Conservation (phyloP, 2,329 filamentous ascomycete species). For the Trichoderma sp. region DNA sequence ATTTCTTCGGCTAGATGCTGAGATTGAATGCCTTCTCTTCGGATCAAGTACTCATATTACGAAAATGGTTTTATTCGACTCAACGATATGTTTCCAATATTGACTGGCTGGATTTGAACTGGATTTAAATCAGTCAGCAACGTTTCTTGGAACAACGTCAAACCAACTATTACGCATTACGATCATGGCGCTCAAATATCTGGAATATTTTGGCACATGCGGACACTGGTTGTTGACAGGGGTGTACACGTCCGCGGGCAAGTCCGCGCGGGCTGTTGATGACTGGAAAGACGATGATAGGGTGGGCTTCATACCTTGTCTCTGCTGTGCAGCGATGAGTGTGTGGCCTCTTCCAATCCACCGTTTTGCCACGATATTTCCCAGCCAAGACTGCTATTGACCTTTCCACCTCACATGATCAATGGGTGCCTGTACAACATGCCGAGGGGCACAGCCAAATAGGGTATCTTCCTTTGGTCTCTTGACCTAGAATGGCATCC, state of each 20-base stretch:
- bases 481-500: not conserved
- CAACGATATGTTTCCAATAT: slow-evolving; percentile 22
- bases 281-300: slow-evolving; percentile 34
- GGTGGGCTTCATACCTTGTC: slow-evolving; percentile 30
- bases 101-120: slow-evolving; percentile 29
- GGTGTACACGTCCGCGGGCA: slow-evolving; percentile 26
- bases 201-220: slow-evolving; percentile 38
- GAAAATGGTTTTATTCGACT: slow-evolving; percentile 34
- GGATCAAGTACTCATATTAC: slow-evolving; percentile 30
- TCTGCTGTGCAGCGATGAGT: slow-evolving; percentile 38
- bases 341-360: slow-evolving; percentile 18
- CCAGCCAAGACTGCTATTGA: not conserved
- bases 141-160: slow-evolving; percentile 32
- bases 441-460: not conserved
- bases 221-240: slow-evolving; percentile 50
- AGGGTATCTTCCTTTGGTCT: not conserved
- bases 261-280: slow-evolving; percentile 7
- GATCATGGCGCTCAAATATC: slow-evolving; percentile 37
- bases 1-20: slow-evolving; percentile 37
- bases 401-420: not conserved
- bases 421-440: not conserved
- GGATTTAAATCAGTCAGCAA: slow-evolving; percentile 29
- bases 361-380: slow-evolving; percentile 13
- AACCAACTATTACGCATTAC: slow-evolving; percentile 36
- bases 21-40: slow-evolving; percentile 31